phyloP scores from a whole-genome alignment of 2,329 filamentous ascomycete species.

The Metarhizium sp. region DNA sequence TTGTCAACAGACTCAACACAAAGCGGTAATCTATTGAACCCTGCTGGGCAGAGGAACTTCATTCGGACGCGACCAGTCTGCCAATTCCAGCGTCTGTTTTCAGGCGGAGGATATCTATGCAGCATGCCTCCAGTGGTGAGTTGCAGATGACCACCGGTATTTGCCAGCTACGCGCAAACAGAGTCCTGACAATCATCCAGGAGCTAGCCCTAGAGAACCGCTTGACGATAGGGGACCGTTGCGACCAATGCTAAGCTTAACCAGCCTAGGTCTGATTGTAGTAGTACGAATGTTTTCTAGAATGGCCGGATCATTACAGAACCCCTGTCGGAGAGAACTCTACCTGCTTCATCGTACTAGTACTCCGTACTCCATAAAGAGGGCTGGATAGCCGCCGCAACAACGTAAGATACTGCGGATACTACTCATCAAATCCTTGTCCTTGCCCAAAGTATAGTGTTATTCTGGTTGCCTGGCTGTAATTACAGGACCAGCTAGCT shows the following conservation, averaged over 20 bases:
- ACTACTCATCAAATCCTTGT: not conserved
- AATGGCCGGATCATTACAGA: no score
- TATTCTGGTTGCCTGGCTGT: not conserved
- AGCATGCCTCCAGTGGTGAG: not conserved
- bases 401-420: not conserved
- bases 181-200: not conserved
- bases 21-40: not conserved
- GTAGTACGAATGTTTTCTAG: no score
- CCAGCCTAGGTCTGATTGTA: no score
- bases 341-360: no score
- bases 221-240: no score
- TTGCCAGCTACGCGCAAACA: not conserved
- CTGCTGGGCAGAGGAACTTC: not conserved
- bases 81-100: not conserved
- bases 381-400: no score
- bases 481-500: not conserved
- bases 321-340: no score
- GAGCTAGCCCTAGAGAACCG: no score
- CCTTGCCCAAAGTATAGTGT: not conserved
- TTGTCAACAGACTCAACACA: not conserved
- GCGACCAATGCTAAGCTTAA: no score
- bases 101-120: not conserved
- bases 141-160: not conserved
- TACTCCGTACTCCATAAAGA: no score
- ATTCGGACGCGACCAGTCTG: not conserved